A percentile compares a stretch with the other conserved stretches of the same genome.
Conservation (phyloP, 495 filamentous ascomycete species). For the Xanthoparmelia taractica region DNA sequence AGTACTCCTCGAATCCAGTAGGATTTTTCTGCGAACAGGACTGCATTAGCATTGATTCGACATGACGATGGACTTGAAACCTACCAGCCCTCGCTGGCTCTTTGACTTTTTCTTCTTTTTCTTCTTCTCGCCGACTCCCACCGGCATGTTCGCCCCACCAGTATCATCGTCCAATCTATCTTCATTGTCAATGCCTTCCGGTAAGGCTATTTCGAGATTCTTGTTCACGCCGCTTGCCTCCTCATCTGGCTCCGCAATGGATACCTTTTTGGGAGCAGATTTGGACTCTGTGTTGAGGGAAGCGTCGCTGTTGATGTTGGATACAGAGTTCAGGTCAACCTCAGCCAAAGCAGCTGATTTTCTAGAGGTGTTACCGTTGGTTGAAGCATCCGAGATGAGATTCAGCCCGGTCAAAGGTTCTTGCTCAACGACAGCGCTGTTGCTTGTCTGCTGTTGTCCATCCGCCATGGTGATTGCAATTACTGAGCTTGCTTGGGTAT, state of each 20-base stretch:
- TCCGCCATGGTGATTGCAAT: background rate
- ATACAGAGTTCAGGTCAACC: slow-evolving; percentile 7
- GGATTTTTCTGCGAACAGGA: slow-evolving; percentile 27
- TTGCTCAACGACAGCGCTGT: background rate
- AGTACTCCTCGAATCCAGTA: slow-evolving; percentile 66
- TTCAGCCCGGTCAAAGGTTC: slow-evolving; percentile 6
- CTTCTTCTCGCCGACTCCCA: slow-evolving; percentile 5
- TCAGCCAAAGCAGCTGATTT: slow-evolving; percentile 5
- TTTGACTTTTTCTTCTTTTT: slow-evolving; percentile 36
- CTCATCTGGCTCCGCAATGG: background rate
- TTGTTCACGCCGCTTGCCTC: background rate
- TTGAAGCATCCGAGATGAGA: background rate
- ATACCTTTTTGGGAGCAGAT: background rate
- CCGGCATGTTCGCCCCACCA: background rate
- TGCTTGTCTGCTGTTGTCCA: background rate
- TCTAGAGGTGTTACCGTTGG: background rate
- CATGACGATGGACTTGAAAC: background rate
- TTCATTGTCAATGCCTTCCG: slow-evolving; percentile 8
- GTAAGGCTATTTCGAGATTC: slow-evolving; percentile 2
- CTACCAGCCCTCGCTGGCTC: slow-evolving; percentile 41
- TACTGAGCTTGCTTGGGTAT: background rate
- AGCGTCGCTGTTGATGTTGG: background rate
- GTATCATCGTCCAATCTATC: slow-evolving; percentile 4
- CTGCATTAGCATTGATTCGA: background rate
- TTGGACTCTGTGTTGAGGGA: background rate